Percentiles rank a stretch among this genome's conserved stretches.
These are phyloP conservation scores for Aureobasidium mangrovei DNA, from an alignment of 2,329 filamentous ascomycete genomes.

Conservation along the genomic window DNA sequence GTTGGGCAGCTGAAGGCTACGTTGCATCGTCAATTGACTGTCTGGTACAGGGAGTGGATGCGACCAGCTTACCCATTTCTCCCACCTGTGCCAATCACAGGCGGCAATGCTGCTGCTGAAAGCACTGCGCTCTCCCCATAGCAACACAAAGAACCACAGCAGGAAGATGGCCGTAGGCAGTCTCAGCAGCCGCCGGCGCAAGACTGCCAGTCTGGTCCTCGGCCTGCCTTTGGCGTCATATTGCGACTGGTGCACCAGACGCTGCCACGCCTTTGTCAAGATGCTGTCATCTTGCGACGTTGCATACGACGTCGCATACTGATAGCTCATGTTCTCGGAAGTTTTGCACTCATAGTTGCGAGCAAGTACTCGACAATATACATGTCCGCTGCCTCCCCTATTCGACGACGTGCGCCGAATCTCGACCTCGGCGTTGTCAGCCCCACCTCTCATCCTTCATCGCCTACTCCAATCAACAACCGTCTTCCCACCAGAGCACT, in stretches of 20 bases:
- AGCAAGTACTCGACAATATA: neutral
- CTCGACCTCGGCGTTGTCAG: no score
- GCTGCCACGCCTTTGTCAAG: slow-evolving; percentile 9
- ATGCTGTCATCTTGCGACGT: neutral
- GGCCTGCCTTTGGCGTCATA: slow-evolving; percentile 12
- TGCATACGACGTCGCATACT: slow-evolving; percentile 14
- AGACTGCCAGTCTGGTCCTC: neutral
- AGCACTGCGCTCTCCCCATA: slow-evolving; percentile 76
- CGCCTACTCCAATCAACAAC: no score
- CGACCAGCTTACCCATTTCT: slow-evolving; percentile 64
- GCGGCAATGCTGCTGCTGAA: slow-evolving; percentile 61
- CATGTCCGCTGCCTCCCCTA: no score
- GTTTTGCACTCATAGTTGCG: slow-evolving; percentile 5
- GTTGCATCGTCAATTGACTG: slow-evolving; percentile 12
- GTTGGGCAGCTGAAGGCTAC: slow-evolving; percentile 66
- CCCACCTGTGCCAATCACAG: slow-evolving; percentile 83
- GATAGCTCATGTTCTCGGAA: slow-evolving; percentile 12
- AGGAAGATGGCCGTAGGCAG: slow-evolving; percentile 42
- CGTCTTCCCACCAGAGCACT: no score
- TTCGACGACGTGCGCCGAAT: no score
- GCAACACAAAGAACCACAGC: slow-evolving; percentile 67
- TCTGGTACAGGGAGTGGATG: neutral
- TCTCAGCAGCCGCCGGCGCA: slow-evolving; percentile 5
- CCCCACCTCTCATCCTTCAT: no score
- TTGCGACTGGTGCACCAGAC: slow-evolving; percentile 3